Evolutionary conservation across 2,329 filamentous ascomycete genomes (phyloP).

Genomic region (Thelonectria discophora): DNA sequence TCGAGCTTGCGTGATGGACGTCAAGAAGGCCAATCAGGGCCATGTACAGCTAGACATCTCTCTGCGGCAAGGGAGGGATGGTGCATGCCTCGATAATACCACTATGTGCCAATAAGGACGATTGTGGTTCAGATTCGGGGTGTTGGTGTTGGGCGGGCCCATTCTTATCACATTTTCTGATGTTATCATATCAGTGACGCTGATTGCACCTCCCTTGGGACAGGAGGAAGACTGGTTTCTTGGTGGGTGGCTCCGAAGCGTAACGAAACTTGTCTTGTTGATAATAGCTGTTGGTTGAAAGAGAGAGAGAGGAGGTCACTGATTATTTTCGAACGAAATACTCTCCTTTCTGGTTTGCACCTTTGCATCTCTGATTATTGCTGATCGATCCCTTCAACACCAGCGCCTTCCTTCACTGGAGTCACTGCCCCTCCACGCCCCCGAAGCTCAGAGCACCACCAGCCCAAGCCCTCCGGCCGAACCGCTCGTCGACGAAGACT

Average conservation of each 20-base stretch:
- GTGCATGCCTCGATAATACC: neutral
- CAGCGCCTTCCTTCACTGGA: neutral
- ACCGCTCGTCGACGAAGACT: neutral
- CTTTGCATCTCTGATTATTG: neutral
- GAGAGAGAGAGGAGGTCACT: neutral
- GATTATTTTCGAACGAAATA: conserved; percentile 1
- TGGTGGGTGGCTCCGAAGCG: conserved; percentile 11
- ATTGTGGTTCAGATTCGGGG: conserved; percentile 6
- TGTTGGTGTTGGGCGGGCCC: conserved; percentile 9
- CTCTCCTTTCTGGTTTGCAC: conserved; percentile 7
- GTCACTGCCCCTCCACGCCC: neutral
- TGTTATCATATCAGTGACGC: conserved; percentile 28
- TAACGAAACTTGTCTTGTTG: conserved; percentile 18
- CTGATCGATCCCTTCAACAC: neutral
- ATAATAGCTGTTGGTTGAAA: conserved; percentile 16
- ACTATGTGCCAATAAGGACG: neutral
- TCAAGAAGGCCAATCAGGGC: neutral
- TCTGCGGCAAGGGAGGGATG: neutral
- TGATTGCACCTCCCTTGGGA: conserved; percentile 22
- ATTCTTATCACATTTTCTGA: conserved; percentile 23
- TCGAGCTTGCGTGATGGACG: neutral
- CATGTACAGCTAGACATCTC: neutral
- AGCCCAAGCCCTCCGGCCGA: neutral
- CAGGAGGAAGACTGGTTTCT: conserved; percentile 18
- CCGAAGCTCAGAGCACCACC: neutral